Conservation (phyloP, 768 basidiomycete genomes). For the Boletus rubescentipes region DNA sequence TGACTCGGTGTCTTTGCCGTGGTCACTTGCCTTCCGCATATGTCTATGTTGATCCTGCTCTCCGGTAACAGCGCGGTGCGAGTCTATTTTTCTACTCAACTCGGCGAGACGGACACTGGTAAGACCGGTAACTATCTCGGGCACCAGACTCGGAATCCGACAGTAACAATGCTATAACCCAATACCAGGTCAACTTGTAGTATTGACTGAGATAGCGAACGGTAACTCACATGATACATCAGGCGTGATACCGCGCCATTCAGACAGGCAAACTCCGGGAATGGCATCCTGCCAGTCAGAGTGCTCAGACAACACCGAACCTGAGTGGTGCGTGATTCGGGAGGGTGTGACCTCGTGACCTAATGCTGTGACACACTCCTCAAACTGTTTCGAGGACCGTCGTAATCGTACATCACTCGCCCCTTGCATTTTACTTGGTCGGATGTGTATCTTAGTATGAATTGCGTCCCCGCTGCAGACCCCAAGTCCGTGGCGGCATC, state of each 20-base stretch:
- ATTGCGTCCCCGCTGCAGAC: not conserved
- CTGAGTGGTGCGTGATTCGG: not conserved
- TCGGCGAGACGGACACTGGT: constrained; percentile 2
- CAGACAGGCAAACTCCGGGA: too few relatives aligned
- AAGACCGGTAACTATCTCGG: constrained; percentile 6
- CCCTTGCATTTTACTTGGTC: not conserved
- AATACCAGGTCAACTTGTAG: not conserved
- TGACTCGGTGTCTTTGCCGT: constrained; percentile 26
- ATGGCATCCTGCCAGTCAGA: too few relatives aligned
- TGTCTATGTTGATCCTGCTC: constrained; percentile 37
- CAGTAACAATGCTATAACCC: not conserved
- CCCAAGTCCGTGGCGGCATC: not conserved
- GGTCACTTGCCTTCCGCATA: constrained; percentile 30
- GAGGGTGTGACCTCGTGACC: not conserved
- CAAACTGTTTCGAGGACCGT: not conserved
- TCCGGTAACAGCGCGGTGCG: constrained; percentile 35
- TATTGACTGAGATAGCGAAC: not conserved
- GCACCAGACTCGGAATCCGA: not conserved
- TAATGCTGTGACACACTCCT: too few relatives aligned
- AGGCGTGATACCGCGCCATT: too few relatives aligned
- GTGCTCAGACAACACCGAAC: too few relatives aligned
- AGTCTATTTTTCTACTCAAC: constrained; percentile 27
- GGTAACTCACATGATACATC: not conserved
- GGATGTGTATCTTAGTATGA: not conserved
- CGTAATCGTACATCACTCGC: not conserved